Conservation (phyloP, 2,329 filamentous ascomycete species). For the Fusarium scirpi region DNA sequence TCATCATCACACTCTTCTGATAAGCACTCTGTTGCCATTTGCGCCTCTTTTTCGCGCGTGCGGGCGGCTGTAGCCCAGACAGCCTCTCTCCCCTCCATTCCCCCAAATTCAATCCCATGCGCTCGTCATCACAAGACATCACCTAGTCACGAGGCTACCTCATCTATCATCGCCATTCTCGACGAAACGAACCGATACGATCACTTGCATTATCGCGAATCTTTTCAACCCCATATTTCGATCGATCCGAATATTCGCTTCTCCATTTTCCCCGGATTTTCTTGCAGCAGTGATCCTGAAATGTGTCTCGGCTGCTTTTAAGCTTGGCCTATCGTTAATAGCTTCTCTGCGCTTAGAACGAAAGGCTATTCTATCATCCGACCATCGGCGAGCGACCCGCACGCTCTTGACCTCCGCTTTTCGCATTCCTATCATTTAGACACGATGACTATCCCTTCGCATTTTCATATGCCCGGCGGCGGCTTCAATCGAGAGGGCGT, state of each 20-base stretch:
- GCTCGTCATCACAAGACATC: constrained; percentile 36
- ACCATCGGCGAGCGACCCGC: constrained; percentile 7
- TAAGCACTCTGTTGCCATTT: background rate
- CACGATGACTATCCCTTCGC: constrained; percentile 47
- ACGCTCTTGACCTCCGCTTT: constrained; percentile 6
- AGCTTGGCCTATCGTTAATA: constrained; percentile 30
- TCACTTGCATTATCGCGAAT: background rate
- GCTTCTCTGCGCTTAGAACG: constrained; percentile 21
- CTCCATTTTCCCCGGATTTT: constrained; percentile 31
- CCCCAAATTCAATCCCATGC: constrained; percentile 14
- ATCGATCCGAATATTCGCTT: constrained; percentile 19
- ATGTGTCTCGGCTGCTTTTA: constrained; percentile 48
- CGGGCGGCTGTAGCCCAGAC: constrained; percentile 28
- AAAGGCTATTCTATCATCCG: constrained; percentile 15
- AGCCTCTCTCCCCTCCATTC: constrained; percentile 12
- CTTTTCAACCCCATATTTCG: constrained; percentile 7
- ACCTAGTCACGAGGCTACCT: constrained; percentile 33
- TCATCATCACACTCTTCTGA: constrained; percentile 1
- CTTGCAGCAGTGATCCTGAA: constrained; percentile 28
- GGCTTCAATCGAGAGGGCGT: constrained; percentile 53
- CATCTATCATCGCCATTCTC: constrained; percentile 11
- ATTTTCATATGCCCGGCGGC: constrained; percentile 54
- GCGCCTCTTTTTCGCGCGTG: constrained; percentile 4
- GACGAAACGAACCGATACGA: background rate
- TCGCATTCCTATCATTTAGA: constrained; percentile 17